These are phyloP conservation scores for Neonectria magnoliae DNA, from an alignment of 2,329 filamentous ascomycete genomes.

Conservation along the genomic window DNA sequence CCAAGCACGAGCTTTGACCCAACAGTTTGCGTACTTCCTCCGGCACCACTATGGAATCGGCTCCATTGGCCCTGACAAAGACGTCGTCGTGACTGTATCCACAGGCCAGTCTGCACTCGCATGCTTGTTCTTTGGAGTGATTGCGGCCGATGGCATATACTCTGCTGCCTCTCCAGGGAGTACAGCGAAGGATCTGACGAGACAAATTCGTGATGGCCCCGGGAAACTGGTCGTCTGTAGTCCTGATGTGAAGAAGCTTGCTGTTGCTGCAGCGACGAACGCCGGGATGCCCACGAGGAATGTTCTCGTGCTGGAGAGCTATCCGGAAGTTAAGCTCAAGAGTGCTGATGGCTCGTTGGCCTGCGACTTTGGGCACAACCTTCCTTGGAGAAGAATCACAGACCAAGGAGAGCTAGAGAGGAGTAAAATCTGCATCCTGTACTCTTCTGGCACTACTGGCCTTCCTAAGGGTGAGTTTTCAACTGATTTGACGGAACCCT, in stretches of 20 bases:
- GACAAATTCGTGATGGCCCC: slow-evolving; percentile 53
- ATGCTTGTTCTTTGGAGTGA: slow-evolving; percentile 63
- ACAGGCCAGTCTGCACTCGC: slow-evolving; percentile 66
- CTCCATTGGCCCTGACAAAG: slow-evolving; percentile 55
- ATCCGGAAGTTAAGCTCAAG: slow-evolving; percentile 40
- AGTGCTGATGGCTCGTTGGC: slow-evolving; percentile 37
- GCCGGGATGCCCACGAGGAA: slow-evolving; percentile 54
- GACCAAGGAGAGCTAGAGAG: slow-evolving; percentile 56
- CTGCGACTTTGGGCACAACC: slow-evolving; percentile 47
- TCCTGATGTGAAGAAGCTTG: slow-evolving; percentile 57
- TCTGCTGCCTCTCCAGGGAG: slow-evolving; percentile 62
- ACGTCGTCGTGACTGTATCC: slow-evolving; percentile 66
- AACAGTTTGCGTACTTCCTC: slow-evolving; percentile 65
- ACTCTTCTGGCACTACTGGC: slow-evolving; percentile 61
- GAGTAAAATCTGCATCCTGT: slow-evolving; percentile 55
- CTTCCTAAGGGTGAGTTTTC: slow-evolving; percentile 52
- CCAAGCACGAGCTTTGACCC: slow-evolving; percentile 57
- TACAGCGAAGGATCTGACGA: slow-evolving; percentile 61
- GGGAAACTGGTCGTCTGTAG: slow-evolving; percentile 56
- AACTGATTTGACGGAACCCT: neutral
- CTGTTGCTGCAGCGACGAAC: slow-evolving; percentile 59
- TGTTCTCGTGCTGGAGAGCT: slow-evolving; percentile 61
- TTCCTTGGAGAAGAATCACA: slow-evolving; percentile 65
- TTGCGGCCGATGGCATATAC: slow-evolving; percentile 69
- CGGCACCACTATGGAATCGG: slow-evolving; percentile 64